These are phyloP conservation scores for Candida ortonii DNA, from an alignment of 805 yeast genomes.

Conservation along the genomic window DNA sequence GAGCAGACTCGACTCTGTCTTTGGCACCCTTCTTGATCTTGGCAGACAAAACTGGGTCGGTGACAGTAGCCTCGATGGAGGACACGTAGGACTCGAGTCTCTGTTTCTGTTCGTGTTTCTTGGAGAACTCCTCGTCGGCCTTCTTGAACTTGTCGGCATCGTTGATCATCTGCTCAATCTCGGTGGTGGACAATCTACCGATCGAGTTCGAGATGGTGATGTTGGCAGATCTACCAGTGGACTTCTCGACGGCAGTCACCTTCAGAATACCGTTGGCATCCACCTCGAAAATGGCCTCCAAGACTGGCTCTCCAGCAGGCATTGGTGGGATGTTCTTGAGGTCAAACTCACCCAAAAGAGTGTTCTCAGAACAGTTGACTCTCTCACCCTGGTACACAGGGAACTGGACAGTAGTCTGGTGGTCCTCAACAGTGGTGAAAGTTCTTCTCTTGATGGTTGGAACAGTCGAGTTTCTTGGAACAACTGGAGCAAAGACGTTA, in stretches of 20 bases:
- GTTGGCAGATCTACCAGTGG: constrained; percentile 97
- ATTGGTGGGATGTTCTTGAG: constrained; percentile 97
- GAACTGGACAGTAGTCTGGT: constrained; percentile 98
- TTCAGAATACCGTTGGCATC: constrained; percentile 99
- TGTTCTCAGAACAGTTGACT: constrained; percentile 97
- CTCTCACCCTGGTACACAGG: constrained; percentile 99
- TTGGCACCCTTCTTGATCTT: constrained; percentile 96
- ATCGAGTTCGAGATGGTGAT: constrained; percentile 98
- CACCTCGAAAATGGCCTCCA: constrained; percentile 97
- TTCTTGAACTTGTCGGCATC: constrained; percentile 99
- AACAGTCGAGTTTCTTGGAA: constrained; percentile 98
- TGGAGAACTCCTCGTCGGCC: constrained; percentile 97
- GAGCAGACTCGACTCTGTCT: constrained; percentile 96
- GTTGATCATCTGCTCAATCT: constrained; percentile 96
- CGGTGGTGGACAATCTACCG: constrained; percentile 95
- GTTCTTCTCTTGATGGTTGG: constrained; percentile 99
- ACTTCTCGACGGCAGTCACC: constrained; percentile 98
- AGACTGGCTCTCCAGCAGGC: constrained; percentile 98
- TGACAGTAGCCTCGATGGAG: constrained; percentile 90
- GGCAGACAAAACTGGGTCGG: constrained; percentile 97
- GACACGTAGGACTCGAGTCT: constrained; percentile 98
- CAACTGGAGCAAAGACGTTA: constrained; percentile 97
- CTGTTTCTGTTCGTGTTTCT: constrained; percentile 99
- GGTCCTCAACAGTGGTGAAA: constrained; percentile 97
- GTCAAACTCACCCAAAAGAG: constrained; percentile 97